Evolutionary conservation across 495 filamentous ascomycete genomes (phyloP), one percentile per base, ranked within the genome.

Genomic region (Chaetomium cochliodes): DNA sequence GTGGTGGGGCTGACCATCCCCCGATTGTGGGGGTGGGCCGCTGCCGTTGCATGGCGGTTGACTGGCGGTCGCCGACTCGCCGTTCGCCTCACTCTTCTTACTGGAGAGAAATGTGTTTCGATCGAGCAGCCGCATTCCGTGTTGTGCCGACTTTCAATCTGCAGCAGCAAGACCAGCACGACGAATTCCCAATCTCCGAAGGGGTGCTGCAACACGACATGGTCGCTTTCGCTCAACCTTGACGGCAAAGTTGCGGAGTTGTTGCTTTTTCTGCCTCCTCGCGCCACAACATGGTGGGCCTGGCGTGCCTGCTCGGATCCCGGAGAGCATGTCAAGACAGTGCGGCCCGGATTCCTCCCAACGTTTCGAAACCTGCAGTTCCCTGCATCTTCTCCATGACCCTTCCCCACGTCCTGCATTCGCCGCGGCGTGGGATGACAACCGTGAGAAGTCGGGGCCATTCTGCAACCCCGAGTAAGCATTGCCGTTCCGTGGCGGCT

Each of bases 21-120:
- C 7, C 11, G 54, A 18, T 12, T 41, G 54, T 56, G 54, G 33
- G 54, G 54, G 33, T 57, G 54, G 54, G 54, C 33, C 33, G 28
- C 30, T 18, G 52, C 15, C 33, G 33, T 37, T 37, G 5, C 33
- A 30, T 23, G 11, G 22, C 54, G 12, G 54, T 42, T n/a, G 49
- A 50, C 49, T 26, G 49, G 23, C 1, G 26, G 18, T n/a, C 9
- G 51, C 2, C 9, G 23, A 15, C 16, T n/a, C 9, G 51, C 2
- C 9, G 23, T 22, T 25, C 52, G 52, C 52, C 52, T 55, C 52
- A 55, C 30, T 55, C n/a, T 55, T 4, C 16, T 47, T 5, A 47
- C 44, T 47, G 44, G 16, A 47, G n/a, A 20, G 44, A 37, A 37
- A 44, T 15, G 28, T 44, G 41, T 18, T 44, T 20, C 18, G 2